Percentiles rank a stretch among this genome's conserved stretches.
Conservation (phyloP, 2,329 filamentous ascomycete species). For the Paecilomyces dactylethromorphus region DNA sequence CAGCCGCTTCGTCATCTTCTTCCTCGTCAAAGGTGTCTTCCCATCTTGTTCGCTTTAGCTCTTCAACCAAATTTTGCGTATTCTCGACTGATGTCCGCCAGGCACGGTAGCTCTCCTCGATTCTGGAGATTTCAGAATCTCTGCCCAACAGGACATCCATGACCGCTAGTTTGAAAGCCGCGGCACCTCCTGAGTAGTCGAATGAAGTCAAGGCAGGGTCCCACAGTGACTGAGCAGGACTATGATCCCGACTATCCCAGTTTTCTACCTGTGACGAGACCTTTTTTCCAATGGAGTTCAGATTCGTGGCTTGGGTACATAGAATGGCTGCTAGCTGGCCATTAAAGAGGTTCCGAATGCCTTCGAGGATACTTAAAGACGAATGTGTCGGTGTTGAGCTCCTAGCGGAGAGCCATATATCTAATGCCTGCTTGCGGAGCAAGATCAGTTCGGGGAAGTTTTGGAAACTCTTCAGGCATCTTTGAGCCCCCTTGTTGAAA, state of each 20-base stretch:
- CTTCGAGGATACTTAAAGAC: constrained; percentile 60
- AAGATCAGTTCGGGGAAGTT: constrained; percentile 65
- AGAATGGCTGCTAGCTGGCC: constrained; percentile 59
- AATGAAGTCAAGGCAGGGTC: constrained; percentile 55
- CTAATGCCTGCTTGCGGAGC: constrained; percentile 62
- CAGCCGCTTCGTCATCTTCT: constrained; percentile 31
- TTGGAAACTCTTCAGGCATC: constrained; percentile 52
- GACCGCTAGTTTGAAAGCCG: constrained; percentile 62
- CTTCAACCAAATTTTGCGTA: constrained; percentile 24
- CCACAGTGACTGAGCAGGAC: constrained; percentile 59
- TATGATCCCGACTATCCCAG: constrained; percentile 52
- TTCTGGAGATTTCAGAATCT: constrained; percentile 57
- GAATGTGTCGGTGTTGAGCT: constrained; percentile 50
- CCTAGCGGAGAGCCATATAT: constrained; percentile 66
- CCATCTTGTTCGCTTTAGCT: constrained; percentile 29
- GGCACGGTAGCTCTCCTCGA: constrained; percentile 58
- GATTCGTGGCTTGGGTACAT: constrained; percentile 55
- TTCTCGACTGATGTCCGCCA: constrained; percentile 70
- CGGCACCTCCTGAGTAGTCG: constrained; percentile 60
- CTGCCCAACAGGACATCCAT: constrained; percentile 65
- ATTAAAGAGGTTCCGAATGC: constrained; percentile 64
- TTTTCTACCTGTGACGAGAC: constrained; percentile 55
- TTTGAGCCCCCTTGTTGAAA: constrained; percentile 56
- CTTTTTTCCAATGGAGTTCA: constrained; percentile 60
- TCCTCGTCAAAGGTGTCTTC: constrained; percentile 33